phyloP scores from a whole-genome alignment of 805 yeast species.

The Zygotorulaspora florentina region DNA sequence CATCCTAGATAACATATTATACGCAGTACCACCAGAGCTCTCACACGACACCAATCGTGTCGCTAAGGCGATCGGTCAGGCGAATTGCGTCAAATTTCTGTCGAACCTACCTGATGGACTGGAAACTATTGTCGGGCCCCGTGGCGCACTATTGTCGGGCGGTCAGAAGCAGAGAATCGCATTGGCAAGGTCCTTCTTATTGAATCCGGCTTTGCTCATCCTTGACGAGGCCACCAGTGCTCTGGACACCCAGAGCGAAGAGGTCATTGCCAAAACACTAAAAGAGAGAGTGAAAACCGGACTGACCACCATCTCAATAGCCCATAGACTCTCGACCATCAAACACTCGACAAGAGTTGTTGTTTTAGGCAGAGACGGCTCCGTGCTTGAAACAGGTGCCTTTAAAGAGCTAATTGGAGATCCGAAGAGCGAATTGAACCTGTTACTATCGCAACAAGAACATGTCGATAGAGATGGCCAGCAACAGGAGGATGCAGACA shows the following conservation, averaged over 20 bases:
- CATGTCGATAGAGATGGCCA: conserved; percentile 6
- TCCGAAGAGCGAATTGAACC: conserved; percentile 34
- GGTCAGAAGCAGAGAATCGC: conserved; percentile 95
- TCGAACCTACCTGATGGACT: conserved; percentile 74
- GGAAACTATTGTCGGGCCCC: conserved; percentile 79
- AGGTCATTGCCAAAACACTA: conserved; percentile 73
- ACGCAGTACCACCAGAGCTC: conserved; percentile 50
- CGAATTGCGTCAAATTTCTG: conserved; percentile 71
- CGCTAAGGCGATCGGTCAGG: conserved; percentile 55
- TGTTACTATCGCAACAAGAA: conserved; percentile 34
- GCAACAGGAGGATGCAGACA: neutral
- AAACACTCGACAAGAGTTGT: conserved; percentile 75
- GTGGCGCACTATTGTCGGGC: conserved; percentile 86
- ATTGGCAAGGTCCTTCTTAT: conserved; percentile 77
- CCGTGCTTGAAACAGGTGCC: conserved; percentile 67
- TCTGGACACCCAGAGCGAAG: conserved; percentile 82
- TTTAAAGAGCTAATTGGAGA: conserved; percentile 49
- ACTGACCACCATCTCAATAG: conserved; percentile 79
- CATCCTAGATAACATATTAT: conserved; percentile 73
- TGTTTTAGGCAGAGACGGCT: conserved; percentile 70
- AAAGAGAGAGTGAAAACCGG: conserved; percentile 50
- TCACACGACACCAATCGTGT: conserved; percentile 60
- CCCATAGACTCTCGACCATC: conserved; percentile 87
- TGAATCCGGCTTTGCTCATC: conserved; percentile 74
- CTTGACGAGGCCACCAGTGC: conserved; percentile 96